Evolutionary conservation across 345 rosid genomes (phyloP).

Genomic region (Lepidium sativum): DNA sequence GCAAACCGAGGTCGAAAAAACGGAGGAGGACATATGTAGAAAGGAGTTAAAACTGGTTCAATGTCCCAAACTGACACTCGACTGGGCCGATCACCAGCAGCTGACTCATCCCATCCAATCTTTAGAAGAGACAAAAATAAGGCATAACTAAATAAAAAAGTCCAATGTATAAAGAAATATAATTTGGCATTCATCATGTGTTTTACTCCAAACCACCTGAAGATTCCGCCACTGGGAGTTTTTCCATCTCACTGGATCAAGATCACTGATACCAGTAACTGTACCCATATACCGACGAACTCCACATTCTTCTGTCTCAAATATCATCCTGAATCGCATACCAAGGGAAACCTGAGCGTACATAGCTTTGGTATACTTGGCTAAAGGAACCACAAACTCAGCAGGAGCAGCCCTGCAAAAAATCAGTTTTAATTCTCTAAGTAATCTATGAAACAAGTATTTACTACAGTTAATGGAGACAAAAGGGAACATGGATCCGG

Average conservation of each 20-base stretch:
- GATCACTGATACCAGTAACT: constrained; percentile 74
- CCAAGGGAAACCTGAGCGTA: constrained; percentile 85
- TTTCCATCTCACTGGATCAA: constrained; percentile 90
- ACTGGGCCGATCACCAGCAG: constrained; percentile 71
- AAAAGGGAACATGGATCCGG: background rate
- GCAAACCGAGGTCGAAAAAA: constrained; percentile 75
- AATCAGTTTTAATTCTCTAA: constrained; percentile 12
- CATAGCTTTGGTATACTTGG: constrained; percentile 85
- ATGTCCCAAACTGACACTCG: constrained; percentile 96
- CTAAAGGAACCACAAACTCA: constrained; percentile 93
- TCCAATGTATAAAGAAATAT: background rate
- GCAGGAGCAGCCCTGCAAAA: constrained; percentile 84
- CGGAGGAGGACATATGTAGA: constrained; percentile 87
- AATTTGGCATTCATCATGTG: background rate
- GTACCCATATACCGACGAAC: constrained; percentile 97
- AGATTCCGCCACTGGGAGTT: constrained; percentile 95
- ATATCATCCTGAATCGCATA: constrained; percentile 97
- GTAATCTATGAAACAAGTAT: background rate
- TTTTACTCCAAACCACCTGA: constrained; percentile 50
- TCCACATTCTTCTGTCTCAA: constrained; percentile 95
- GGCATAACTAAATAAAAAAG: background rate
- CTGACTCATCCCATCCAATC: constrained; percentile 99
- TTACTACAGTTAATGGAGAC: background rate
- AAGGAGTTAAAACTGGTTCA: constrained; percentile 89
- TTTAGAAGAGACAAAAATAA: constrained; percentile 7